Base-by-base conservation (phyloP, 1,139 yeast species). In the Sugiyamaella grinbergsii region DNA sequence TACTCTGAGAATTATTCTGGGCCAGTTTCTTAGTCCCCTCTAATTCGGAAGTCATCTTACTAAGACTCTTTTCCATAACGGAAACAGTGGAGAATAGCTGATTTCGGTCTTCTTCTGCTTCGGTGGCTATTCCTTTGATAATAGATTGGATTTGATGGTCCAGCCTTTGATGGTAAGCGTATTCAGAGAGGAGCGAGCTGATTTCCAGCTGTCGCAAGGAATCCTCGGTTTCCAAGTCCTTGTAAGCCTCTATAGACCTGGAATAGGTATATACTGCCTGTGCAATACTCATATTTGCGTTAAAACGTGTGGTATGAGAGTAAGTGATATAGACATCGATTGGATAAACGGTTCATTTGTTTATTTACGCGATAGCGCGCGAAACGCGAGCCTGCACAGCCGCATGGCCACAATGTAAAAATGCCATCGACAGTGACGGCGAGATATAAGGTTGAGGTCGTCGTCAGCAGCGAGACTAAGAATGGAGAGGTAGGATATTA, bases 231-330 rank as follows among this genome's bases (percentile, higher is more conserved):
- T 45, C 49, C 37, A 45, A 11, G 4, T 29, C 38, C 13, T 38
- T 45, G 15, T 22, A 37, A 15, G 38, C 4, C 24, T 45, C 49
- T 11, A 45, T 18, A 22, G 49, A 28, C 26, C 19, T 45, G 8
- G 38, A 23, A 45, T 45, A 45, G 6, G 43, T 16, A 19, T 45
- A 45, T 6, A 45, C 29, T 10, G 47, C 39, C 24, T 24, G 47
- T 24, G 47, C 40, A 7, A 42, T 24, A 34, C 40, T 24, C 47
- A 42, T 29, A 5, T 20, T 37, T 8, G 15, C n/a, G n/a, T n/a
- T n/a, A n/a, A n/a, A n/a, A n/a, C n/a, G n/a, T n/a, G n/a, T n/a
- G n/a, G n/a, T n/a, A n/a, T n/a, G n/a, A n/a, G n/a, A n/a, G n/a
- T n/a, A n/a, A n/a, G n/a, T n/a, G n/a, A n/a, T n/a, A n/a, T n/a